These are phyloP conservation scores for Camelina sativa DNA, from an alignment of 345 rosid genomes.

Conservation along the genomic window DNA sequence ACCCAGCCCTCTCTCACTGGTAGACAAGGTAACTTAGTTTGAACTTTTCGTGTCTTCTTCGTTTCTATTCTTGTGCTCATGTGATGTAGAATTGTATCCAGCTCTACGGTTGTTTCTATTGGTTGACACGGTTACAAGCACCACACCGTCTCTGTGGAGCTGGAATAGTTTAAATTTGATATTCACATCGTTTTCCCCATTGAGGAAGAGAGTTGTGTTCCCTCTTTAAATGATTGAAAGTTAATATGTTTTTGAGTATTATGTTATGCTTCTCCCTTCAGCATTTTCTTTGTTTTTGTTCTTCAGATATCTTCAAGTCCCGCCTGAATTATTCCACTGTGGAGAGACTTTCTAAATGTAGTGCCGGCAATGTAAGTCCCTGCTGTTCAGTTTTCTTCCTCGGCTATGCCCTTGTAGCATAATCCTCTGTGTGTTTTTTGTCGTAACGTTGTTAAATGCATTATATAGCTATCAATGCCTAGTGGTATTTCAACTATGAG, in stretches of 20 bases:
- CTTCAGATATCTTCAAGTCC: conserved; percentile 57
- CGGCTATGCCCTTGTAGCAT: background rate
- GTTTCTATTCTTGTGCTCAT: background rate
- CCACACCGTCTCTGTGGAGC: background rate
- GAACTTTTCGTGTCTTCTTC: background rate
- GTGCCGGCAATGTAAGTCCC: conserved; percentile 52
- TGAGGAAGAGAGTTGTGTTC: background rate
- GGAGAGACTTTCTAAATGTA: conserved; percentile 46
- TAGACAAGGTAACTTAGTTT: conserved; percentile 54
- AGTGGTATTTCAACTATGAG: conserved; percentile 47
- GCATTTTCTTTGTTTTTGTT: conserved; percentile 20
- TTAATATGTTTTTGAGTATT: background rate
- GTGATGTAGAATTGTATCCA: background rate
- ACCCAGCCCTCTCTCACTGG: conserved; percentile 47
- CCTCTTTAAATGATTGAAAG: background rate
- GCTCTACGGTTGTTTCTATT: background rate
- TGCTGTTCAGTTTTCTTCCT: conserved; percentile 2
- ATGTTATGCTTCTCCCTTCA: conserved; percentile 1
- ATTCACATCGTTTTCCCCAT: background rate
- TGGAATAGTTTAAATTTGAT: background rate
- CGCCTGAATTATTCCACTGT: conserved; percentile 36
- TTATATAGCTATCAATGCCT: conserved; percentile 50
- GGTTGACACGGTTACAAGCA: background rate
- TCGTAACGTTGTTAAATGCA: conserved; percentile 14
- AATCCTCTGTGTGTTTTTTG: background rate